Evolutionary conservation across 2,329 filamentous ascomycete species (phyloP), one percentile per base, ranked within the genome.

Genomic region (Stromatinia cepivora): DNA sequence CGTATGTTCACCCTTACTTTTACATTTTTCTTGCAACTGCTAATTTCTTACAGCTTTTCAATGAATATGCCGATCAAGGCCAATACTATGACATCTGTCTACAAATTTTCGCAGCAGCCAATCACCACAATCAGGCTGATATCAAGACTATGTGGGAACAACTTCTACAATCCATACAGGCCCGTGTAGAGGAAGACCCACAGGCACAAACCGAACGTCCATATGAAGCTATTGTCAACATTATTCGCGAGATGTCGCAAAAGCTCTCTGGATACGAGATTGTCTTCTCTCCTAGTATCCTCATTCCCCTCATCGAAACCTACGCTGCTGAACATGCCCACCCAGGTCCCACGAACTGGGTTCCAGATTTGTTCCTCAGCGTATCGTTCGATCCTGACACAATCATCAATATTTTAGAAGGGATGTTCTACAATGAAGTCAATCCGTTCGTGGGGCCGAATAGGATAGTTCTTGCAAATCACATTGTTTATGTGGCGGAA

Each of bases 21-120:
- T 8, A 1, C 4, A 31, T 22, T 11, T 50, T 28, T 13, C 61
- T 53, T 52, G 8, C 20, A 31, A 42, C 31, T 45, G 46, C 70
- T 75, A 71, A 74, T 54, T 54, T 28, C 10, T 39, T 39, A 4
- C 76, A 96, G 89, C 88, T 99, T n/a, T 99, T 93, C 82, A 97
- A 98, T 78, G 84, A 88, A 72, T 99, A 93, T 76, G 93, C 94
- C 68, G 94, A 97, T 77, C 90, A 92, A 76, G 95, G 93, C 2
- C 90, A 89, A 63, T 99, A 99, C 84, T 94, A 93, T 81, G 95
- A 98, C 78, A 87, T 99, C 64, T 97, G 92, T 78, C 87, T 99
- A 11, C 85, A 94, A 70, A 97, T 99, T 76, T 98, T 94, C 82
- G 91, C 96, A 79, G 88, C 91, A 1, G 94, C 94, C 58, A 93